A percentile compares a stretch with the other conserved stretches of the same genome.
phyloP scores from a whole-genome alignment of 2,329 filamentous ascomycete species.

The Keithomyces neogunnii region DNA sequence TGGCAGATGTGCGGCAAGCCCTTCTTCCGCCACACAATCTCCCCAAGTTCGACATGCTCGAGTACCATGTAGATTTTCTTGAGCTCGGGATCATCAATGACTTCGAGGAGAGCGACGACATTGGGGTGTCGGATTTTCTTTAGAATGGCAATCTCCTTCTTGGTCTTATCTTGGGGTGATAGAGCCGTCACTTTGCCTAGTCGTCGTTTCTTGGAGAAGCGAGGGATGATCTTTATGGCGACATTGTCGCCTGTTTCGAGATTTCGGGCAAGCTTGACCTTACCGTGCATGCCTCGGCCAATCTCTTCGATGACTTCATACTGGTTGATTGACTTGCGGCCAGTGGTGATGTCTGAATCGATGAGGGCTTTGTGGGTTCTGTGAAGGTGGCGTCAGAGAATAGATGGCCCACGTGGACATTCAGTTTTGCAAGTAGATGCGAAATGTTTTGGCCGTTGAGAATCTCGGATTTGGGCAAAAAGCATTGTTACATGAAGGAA shows the following conservation, averaged over 20 bases:
- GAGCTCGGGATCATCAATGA: slow-evolving; percentile 91
- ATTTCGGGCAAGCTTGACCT: slow-evolving; percentile 90
- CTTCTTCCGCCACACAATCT: slow-evolving; percentile 89
- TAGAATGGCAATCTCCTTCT: slow-evolving; percentile 93
- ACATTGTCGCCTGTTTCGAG: slow-evolving; percentile 68
- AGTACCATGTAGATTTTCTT: slow-evolving; percentile 98
- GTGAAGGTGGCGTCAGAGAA: slow-evolving; percentile 19
- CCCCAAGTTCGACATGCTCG: slow-evolving; percentile 88
- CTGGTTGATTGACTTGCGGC: slow-evolving; percentile 93
- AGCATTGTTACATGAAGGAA: not conserved
- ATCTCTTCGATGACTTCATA: slow-evolving; percentile 97
- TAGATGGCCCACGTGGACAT: no score
- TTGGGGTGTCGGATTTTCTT: slow-evolving; percentile 99
- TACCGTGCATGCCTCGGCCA: slow-evolving; percentile 90
- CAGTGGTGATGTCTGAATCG: slow-evolving; percentile 79
- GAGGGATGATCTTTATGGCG: slow-evolving; percentile 96
- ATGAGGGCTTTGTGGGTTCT: slow-evolving; percentile 87
- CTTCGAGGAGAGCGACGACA: slow-evolving; percentile 88
- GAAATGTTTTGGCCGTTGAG: not conserved
- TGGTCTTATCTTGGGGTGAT: slow-evolving; percentile 69
- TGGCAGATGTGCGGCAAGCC: slow-evolving; percentile 74
- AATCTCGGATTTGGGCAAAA: not conserved
- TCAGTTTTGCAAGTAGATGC: no score
- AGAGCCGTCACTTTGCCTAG: slow-evolving; percentile 70
- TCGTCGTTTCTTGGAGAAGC: slow-evolving; percentile 86